phyloP scores from a whole-genome alignment of 108 stramenopile species.

The Epithemia pelagica region DNA sequence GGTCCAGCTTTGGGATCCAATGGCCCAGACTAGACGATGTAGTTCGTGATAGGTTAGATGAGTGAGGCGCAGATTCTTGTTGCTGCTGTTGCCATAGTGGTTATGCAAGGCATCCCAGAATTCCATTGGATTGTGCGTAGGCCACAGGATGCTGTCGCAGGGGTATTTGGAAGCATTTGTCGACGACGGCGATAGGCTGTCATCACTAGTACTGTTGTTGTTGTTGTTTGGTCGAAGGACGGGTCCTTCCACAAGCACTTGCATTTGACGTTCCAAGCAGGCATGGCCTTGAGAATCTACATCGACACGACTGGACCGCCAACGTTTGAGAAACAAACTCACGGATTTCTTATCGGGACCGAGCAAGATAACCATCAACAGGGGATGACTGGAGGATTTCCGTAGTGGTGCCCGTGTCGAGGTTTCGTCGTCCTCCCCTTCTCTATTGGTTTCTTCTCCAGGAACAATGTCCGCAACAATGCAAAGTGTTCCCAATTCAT shows the following conservation, averaged over 20 bases:
- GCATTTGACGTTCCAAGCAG: conserved; percentile 70
- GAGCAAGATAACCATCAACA: conserved; percentile 45
- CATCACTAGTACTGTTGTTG: too few species aligned
- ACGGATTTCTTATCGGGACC: conserved; percentile 23
- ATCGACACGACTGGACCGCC: conserved; percentile 70
- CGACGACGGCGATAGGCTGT: too few species aligned
- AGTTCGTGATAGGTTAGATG: too few species aligned
- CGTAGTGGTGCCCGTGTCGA: background rate
- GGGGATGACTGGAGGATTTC: conserved; percentile 22
- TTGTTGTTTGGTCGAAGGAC: too few species aligned
- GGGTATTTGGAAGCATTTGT: too few species aligned
- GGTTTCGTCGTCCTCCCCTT: background rate
- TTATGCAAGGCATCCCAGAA: too few species aligned
- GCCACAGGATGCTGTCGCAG: too few species aligned
- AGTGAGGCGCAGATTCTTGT: too few species aligned
- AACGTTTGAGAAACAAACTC: conserved; percentile 53
- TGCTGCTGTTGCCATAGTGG: too few species aligned
- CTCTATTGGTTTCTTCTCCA: conserved; percentile 4
- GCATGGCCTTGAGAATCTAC: conserved; percentile 60
- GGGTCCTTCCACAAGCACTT: conserved; percentile 43
- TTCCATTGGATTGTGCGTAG: too few species aligned
- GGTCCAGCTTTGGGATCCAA: too few species aligned
- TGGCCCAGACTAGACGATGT: too few species aligned
- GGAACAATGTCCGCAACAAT: conserved; percentile 25
- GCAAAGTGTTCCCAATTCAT: conserved; percentile 21